Conservation (phyloP, 2,329 filamentous ascomycete genomes). For the Colletotrichum filicis region DNA sequence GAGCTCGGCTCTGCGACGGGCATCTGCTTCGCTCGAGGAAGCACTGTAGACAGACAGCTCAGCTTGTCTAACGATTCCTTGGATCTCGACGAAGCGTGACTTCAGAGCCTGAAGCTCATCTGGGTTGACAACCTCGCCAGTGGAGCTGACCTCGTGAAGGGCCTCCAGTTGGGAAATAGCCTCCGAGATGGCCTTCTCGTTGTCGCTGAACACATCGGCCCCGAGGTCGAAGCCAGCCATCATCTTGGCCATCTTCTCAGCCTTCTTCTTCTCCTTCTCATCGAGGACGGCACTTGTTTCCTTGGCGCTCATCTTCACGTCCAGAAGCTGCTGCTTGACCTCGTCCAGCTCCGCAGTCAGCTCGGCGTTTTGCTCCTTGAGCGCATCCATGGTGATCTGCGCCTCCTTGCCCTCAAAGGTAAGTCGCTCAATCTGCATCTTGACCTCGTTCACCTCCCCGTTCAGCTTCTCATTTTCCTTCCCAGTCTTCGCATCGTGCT, state of each 20-base stretch:
- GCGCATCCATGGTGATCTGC: slow-evolving; percentile 94
- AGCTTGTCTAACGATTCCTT: slow-evolving; percentile 91
- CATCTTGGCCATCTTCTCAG: slow-evolving; percentile 99
- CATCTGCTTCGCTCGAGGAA: slow-evolving; percentile 71
- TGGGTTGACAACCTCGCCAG: slow-evolving; percentile 82
- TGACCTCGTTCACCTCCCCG: slow-evolving; percentile 89
- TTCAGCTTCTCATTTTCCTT: slow-evolving; percentile 92
- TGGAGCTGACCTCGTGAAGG: slow-evolving; percentile 79
- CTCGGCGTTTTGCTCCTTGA: slow-evolving; percentile 96
- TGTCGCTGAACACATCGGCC: slow-evolving; percentile 91
- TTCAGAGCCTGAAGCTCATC: slow-evolving; percentile 84
- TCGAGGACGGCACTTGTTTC: slow-evolving; percentile 90
- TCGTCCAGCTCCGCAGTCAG: slow-evolving; percentile 93
- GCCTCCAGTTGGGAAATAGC: slow-evolving; percentile 86
- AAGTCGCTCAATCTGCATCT: slow-evolving; percentile 96
- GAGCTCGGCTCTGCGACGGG: slow-evolving; percentile 78
- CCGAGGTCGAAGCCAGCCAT: slow-evolving; percentile 98
- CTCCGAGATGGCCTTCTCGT: slow-evolving; percentile 85
- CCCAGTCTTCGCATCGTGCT: slow-evolving; percentile 82
- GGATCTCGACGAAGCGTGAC: slow-evolving; percentile 84
- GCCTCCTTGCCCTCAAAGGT: slow-evolving; percentile 97
- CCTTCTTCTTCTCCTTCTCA: slow-evolving; percentile 98
- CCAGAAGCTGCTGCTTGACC: slow-evolving; percentile 93
- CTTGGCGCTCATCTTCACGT: slow-evolving; percentile 96
- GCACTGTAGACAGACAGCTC: slow-evolving; percentile 85